phyloP scores from a whole-genome alignment of 805 yeast species.

The Spencermartinsiella europaea region DNA sequence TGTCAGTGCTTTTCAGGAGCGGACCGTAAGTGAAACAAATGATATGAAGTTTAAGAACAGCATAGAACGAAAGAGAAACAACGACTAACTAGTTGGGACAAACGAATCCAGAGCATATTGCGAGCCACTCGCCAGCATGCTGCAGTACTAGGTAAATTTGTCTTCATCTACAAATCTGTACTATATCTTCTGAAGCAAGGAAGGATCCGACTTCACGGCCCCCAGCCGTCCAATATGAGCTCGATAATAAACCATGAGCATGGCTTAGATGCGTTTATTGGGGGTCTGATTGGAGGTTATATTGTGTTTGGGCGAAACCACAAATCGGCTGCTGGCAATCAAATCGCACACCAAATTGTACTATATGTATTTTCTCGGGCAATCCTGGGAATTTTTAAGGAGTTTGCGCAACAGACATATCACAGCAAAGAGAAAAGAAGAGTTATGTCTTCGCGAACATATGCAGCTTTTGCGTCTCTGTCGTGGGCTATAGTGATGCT shows the following conservation, averaged over 20 bases:
- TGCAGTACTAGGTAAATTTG: conserved; percentile 50
- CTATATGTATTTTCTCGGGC: conserved; percentile 69
- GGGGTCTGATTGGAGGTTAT: conserved; percentile 39
- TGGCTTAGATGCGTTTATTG: conserved; percentile 26
- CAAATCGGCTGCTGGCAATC: conserved; percentile 22
- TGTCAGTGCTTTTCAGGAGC: conserved; percentile 49
- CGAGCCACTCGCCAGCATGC: conserved; percentile 54
- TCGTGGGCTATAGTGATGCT: conserved; percentile 75
- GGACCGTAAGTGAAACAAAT: conserved; percentile 36
- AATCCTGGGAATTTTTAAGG: conserved; percentile 55
- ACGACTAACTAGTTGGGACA: conserved; percentile 27
- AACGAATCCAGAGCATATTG: conserved; percentile 43
- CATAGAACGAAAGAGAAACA: not conserved
- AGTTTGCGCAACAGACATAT: conserved; percentile 24
- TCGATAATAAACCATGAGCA: conserved; percentile 16
- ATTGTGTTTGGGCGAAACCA: conserved; percentile 37
- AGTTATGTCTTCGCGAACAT: conserved; percentile 33
- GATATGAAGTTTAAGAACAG: conserved; percentile 2
- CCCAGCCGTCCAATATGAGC: conserved; percentile 6
- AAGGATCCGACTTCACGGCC: conserved; percentile 4
- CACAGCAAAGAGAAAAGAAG: not conserved
- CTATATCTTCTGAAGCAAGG: conserved; percentile 24
- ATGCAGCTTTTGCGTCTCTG: conserved; percentile 58
- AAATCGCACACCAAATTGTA: conserved; percentile 69
- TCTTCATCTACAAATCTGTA: conserved; percentile 45